Base-by-base conservation (phyloP, 768 basidiomycete genomes). In the Leccinum broughii region DNA sequence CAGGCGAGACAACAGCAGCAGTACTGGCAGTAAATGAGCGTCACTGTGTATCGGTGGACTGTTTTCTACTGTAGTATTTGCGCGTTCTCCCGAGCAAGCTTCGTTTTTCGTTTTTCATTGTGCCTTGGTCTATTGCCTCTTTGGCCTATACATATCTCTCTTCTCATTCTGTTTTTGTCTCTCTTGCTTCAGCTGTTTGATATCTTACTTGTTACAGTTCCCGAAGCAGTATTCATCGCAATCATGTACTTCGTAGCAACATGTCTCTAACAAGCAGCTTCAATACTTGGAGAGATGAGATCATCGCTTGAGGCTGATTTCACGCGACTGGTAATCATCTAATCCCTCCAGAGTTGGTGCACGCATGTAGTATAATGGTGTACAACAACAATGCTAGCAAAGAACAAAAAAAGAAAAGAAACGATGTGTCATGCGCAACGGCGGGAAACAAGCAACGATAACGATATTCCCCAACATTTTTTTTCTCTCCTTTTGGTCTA, bases 1-100 rank as follows among this genome's bases (percentile, higher is more conserved):
- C 88, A 87, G 72, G 80, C 81, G 24, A 78, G 86, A 70, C 86
- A 83, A 69, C 84, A 83, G 67, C 83, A 82, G 72, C 83, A 82
- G 72, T 82, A 81, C 67, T 81, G 80, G 79, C 78, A 80, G 72
- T 80, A 57, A 44, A 44, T 44, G 14, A n/a, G 41, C 17, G 9
- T 44, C 41, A 44, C 41, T 44, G 41, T 44, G 8, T 41, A n/a
- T 44, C 41, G 9, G n/a, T 44, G 9, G n/a, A n/a, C n/a, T 44
- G 41, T 44, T n/a, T n/a, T 44, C 41, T n/a, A 44, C n/a, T n/a
- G 41, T 46, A 49, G 49, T 44, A 51, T 13, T 26, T 13, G 22
- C 11, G 17, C 14, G 41, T 46, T 30, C n/a, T 44, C 13, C 51
- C 46, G 59, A 53, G 51, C 48, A 56, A 39, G 55, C 44, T 60